Evolutionary conservation across 2,329 filamentous ascomycete genomes (phyloP).

Genomic region (Calonectria ilicicola): DNA sequence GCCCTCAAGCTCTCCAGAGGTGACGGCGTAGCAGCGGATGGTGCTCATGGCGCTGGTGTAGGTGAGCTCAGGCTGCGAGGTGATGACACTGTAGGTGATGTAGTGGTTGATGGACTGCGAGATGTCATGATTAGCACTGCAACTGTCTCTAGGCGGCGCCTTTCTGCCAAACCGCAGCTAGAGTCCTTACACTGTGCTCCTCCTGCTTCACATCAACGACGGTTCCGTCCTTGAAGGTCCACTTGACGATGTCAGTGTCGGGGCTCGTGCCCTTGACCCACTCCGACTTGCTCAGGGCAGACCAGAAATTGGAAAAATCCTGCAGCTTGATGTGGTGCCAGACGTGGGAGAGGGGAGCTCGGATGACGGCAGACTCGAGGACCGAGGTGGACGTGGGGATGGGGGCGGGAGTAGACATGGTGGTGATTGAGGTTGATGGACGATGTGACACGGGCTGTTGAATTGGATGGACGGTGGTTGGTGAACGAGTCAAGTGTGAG

Average conservation of each 20-base stretch:
- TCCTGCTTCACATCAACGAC: conserved; percentile 80
- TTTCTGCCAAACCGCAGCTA: not conserved
- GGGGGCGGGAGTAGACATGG: conserved; percentile 37
- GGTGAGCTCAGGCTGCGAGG: conserved; percentile 71
- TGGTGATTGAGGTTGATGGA: not conserved
- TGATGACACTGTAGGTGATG: conserved; percentile 81
- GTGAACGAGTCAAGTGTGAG: not conserved
- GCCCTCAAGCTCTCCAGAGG: conserved; percentile 73
- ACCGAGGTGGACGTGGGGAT: conserved; percentile 77
- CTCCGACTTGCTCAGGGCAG: conserved; percentile 70
- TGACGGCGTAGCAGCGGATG: conserved; percentile 73
- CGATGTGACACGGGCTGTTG: not conserved
- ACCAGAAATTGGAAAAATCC: conserved; percentile 77
- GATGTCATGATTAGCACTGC: not conserved
- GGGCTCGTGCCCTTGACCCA: conserved; percentile 70
- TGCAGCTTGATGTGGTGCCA: conserved; percentile 83
- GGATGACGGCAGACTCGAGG: conserved; percentile 75
- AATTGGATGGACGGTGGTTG: too few relatives aligned
- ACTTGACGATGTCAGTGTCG: conserved; percentile 77
- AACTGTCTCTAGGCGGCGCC: not conserved
- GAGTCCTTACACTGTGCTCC: conserved; percentile 72
- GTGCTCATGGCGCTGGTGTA: conserved; percentile 77
- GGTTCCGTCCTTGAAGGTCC: conserved; percentile 78
- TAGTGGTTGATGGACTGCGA: conserved; percentile 77
- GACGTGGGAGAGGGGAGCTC: conserved; percentile 73